phyloP scores from a whole-genome alignment of 164 flowering plant genomes.

The Cinnamomum micranthum region DNA sequence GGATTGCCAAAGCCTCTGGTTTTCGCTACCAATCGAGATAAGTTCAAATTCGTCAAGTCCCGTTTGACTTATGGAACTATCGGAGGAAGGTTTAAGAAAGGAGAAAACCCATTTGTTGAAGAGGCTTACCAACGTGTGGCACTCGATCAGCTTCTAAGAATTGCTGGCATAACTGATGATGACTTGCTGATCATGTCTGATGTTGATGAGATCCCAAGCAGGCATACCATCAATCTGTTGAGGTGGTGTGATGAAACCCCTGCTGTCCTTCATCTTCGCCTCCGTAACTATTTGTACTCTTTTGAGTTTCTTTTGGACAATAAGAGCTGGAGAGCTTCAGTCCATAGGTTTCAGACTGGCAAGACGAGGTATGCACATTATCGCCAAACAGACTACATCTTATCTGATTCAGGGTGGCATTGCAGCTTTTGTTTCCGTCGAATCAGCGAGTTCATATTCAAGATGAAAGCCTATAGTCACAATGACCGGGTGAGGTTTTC shows the following conservation, averaged over 20 bases:
- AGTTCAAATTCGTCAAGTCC: slow-evolving; percentile 68
- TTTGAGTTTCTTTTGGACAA: slow-evolving; percentile 77
- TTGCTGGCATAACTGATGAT: slow-evolving; percentile 83
- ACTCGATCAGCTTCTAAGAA: slow-evolving; percentile 65
- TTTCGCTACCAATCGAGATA: slow-evolving; percentile 45
- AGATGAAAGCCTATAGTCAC: slow-evolving; percentile 98
- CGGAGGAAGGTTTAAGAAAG: slow-evolving; percentile 62
- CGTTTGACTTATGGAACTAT: slow-evolving; percentile 73
- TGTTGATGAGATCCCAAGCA: slow-evolving; percentile 90
- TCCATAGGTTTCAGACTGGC: slow-evolving; percentile 67
- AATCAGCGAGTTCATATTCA: slow-evolving; percentile 71
- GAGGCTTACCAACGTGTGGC: slow-evolving; percentile 86
- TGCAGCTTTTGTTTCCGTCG: slow-evolving; percentile 86
- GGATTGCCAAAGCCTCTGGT: slow-evolving; percentile 66
- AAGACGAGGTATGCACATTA: slow-evolving; percentile 81
- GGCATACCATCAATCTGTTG: slow-evolving; percentile 78
- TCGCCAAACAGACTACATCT: slow-evolving; percentile 66
- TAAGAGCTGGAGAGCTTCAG: slow-evolving; percentile 89
- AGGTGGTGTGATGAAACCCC: slow-evolving; percentile 89
- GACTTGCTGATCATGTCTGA: slow-evolving; percentile 92
- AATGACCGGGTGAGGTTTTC: slow-evolving; percentile 73
- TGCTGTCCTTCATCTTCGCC: slow-evolving; percentile 61
- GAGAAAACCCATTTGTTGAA: slow-evolving; percentile 82
- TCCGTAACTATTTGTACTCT: slow-evolving; percentile 78
- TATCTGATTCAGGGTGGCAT: slow-evolving; percentile 93